These are phyloP conservation scores for Halteria grandinella DNA, from an alignment of 73 alveolate species.

Conservation along the genomic window DNA sequence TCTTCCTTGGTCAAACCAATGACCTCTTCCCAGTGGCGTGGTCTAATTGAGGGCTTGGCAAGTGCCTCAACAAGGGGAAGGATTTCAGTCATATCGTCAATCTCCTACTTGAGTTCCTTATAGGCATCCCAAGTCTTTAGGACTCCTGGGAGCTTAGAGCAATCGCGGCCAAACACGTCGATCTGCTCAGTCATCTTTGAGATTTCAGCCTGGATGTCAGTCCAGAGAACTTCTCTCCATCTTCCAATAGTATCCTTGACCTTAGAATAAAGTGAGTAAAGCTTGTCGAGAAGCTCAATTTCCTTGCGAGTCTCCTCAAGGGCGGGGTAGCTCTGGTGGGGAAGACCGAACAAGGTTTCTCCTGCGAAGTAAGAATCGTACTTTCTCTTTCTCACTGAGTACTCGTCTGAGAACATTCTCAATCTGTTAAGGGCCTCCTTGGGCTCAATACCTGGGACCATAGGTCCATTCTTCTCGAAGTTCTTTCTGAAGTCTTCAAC, in stretches of 20 bases:
- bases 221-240: conserved; percentile 95
- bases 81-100: conserved; percentile 89
- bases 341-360: conserved; percentile 88
- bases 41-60: conserved; percentile 93
- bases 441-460: conserved; percentile 97
- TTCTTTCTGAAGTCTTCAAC: conserved; percentile 95
- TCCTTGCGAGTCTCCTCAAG: conserved; percentile 88
- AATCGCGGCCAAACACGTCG: conserved; percentile 83
- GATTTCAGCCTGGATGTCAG: conserved; percentile 88
- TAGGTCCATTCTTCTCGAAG: conserved; percentile 98
- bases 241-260: conserved; percentile 91
- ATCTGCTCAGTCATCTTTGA: conserved; percentile 87
- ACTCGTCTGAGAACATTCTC: conserved; percentile 95
- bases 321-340: conserved; percentile 85
- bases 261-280: conserved; percentile 74
- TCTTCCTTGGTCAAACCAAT: conserved; percentile 85
- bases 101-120: conserved; percentile 92
- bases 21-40: conserved; percentile 96
- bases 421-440: conserved; percentile 97
- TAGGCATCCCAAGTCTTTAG: conserved; percentile 97
- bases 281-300: conserved; percentile 82
- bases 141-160: conserved; percentile 94
- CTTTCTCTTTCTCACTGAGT: conserved; percentile 90
- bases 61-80: conserved; percentile 92
- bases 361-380: conserved; percentile 88